Evolutionary conservation across 345 rosid species (phyloP), one percentile per base, ranked within the genome.

Genomic region (Dipteronia dyeriana): DNA sequence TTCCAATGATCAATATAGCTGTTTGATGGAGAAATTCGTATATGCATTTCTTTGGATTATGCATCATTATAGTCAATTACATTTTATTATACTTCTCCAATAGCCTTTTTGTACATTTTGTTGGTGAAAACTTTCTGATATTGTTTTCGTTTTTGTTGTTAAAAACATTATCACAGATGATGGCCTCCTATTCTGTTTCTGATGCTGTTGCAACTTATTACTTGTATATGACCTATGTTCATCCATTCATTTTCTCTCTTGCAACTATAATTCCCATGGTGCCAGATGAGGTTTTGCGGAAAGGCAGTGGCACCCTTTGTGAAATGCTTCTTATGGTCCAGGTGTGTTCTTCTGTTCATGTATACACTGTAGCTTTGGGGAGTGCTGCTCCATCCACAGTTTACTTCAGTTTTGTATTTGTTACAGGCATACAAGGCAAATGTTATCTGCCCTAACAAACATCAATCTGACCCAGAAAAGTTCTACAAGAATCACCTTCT

Each of bases 281-380:
- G 66, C 99, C 99, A 38, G 99, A 95, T 83, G 99, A 95, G 87
- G 99, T 95, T 87, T 86, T 95, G 79, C 96, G 99, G 51, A 93
- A 95, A 89, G 99, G 99, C 77, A 95, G 95, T 85, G 99, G 99
- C 76, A 95, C 99, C 79, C 99, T 95, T 63, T 95, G 99, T 80
- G 99, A 95, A 87, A 95, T 95, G 98, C 98, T 95, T 90, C 94
- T 95, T 71, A 95, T 93, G 99, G 99, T 95, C 76, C 85, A 95
- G 98, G 99, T 93, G 71, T 78, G 73, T 82, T 85, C 34, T 71
- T 71, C 80, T 65, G 68, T 49, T 57, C 70, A 34, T 66, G 22
- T 81, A 34, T 34, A 70, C 22, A 19, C 64, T n/a, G 66, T 76
- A 63, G 17, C 54, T 49, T 54, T 79, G 43, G 53, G 70, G 71